Base-by-base conservation (phyloP, 257 asterid species). In the Henckelia pumila region DNA sequence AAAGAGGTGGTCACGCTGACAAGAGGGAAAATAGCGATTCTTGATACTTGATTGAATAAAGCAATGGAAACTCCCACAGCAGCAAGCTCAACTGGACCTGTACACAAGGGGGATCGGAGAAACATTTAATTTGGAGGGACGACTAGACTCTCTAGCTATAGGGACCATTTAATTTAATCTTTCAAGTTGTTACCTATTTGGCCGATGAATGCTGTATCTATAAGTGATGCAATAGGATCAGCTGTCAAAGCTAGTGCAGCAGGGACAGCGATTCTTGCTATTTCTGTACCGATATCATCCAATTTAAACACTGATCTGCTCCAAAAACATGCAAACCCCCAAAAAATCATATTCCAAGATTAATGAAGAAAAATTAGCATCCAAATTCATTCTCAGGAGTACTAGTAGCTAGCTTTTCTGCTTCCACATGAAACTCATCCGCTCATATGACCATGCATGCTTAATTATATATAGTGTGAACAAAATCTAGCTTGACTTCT, bases 141-240 rank as follows among this genome's bases (percentile, higher is more conserved):
- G n/a, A n/a, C n/a, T n/a, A n/a, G n/a, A n/a, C n/a, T n/a, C n/a
- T n/a, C n/a, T n/a, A n/a, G n/a, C n/a, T n/a, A n/a, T n/a, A n/a
- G n/a, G n/a, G n/a, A n/a, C n/a, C n/a, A n/a, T n/a, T n/a, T n/a
- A n/a, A n/a, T n/a, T n/a, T n/a, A n/a, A n/a, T n/a, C n/a, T n/a
- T n/a, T n/a, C n/a, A n/a, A 30, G 47, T 1, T 1, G 11, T 17
- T 84, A 88, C 96, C 96, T n/a, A 89, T 86, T 73, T 77, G 96
- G 72, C 96, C 96, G n/a, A 89, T 81, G 66, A 89, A 89, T 14
- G 89, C 88, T 25, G 96, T 89, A 25, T 89, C 95, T 25, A 89
- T 78, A 11, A 89, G 80, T 74, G 96, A 89, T n/a, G 96, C 96
- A 75, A 89, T 77, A 25, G 96, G 96, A 77, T 89, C 96, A 72